Evolutionary conservation across 2,329 filamentous ascomycete genomes (phyloP).

Genomic region (Ophiosphaerella herpotricha): DNA sequence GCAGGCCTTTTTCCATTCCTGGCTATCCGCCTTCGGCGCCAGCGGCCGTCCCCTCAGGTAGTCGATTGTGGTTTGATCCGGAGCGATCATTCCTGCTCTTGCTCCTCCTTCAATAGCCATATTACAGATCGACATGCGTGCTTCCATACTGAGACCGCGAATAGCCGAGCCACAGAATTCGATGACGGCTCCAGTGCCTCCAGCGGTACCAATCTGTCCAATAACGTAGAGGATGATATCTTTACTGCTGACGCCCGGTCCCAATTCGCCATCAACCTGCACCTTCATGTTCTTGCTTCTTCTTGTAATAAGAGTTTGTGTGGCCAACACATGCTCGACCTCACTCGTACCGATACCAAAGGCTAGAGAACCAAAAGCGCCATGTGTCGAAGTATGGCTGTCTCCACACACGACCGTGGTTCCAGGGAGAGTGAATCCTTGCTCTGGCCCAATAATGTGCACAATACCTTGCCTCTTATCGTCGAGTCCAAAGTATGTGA

Average conservation of each 20-base stretch:
- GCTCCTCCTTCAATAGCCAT: conserved; percentile 98
- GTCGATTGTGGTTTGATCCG: conserved; percentile 90
- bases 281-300: conserved; percentile 99
- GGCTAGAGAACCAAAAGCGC: conserved; percentile 90
- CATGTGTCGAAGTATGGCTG: conserved; percentile 97
- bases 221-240: conserved; percentile 93
- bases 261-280: conserved; percentile 87
- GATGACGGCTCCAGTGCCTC: conserved; percentile 91
- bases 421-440: conserved; percentile 95
- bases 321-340: conserved; percentile 97
- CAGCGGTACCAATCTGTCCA: conserved; percentile 90
- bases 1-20: conserved; percentile 87
- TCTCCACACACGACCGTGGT: conserved; percentile 98
- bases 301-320: conserved; percentile 92
- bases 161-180: conserved; percentile 98
- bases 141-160: conserved; percentile 87
- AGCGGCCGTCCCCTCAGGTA: conserved; percentile 92
- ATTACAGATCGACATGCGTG: conserved; percentile 99
- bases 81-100: conserved; percentile 94
- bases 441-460: conserved; percentile 96
- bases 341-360: conserved; percentile 98
- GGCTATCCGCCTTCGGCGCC: conserved; percentile 80
- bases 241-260: conserved; percentile 92
- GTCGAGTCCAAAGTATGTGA: conserved; percentile 95
- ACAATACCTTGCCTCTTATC: conserved; percentile 98